A percentile compares a stretch with the other conserved stretches of the same genome.
Conservation (phyloP, 768 basidiomycete species). For the Termitomyces sp. region DNA sequence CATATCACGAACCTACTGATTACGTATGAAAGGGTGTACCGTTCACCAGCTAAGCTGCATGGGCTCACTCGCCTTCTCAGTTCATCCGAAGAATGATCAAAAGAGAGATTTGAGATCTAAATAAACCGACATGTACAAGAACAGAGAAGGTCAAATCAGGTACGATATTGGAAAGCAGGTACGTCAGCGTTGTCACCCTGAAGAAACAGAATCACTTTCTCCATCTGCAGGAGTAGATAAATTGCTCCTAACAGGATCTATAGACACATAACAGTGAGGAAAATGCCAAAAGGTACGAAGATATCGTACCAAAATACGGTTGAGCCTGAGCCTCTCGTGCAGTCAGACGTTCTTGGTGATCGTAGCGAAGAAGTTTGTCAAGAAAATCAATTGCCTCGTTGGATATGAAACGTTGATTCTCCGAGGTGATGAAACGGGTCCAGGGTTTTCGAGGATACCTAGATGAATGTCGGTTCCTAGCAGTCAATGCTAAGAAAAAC, state of each 20-base stretch:
- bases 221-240: conserved; percentile 43
- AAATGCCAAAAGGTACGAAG: conserved; percentile 12
- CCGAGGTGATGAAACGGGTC: conserved; percentile 91
- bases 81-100: conserved; percentile 1
- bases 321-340: conserved; percentile 91
- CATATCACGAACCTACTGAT: background rate
- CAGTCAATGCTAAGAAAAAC: background rate
- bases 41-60: background rate
- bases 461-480: conserved; percentile 8
- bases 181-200: conserved; percentile 28
- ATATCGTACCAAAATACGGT: conserved; percentile 77
- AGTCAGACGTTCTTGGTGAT: conserved; percentile 95
- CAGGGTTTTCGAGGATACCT: conserved; percentile 94
- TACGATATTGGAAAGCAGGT: conserved; percentile 10
- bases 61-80: background rate
- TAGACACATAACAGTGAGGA: conserved; percentile 5
- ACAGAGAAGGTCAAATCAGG: conserved; percentile 8
- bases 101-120: conserved; percentile 9
- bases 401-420: conserved; percentile 93
- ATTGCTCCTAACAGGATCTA: conserved; percentile 63
- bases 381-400: conserved; percentile 96
- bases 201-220: conserved; percentile 60
- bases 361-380: conserved; percentile 93
- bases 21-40: background rate
- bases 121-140: conserved; percentile 13